Conservation (phyloP, 768 basidiomycete species). For the Pseudohyphozyma bogoriensis region DNA sequence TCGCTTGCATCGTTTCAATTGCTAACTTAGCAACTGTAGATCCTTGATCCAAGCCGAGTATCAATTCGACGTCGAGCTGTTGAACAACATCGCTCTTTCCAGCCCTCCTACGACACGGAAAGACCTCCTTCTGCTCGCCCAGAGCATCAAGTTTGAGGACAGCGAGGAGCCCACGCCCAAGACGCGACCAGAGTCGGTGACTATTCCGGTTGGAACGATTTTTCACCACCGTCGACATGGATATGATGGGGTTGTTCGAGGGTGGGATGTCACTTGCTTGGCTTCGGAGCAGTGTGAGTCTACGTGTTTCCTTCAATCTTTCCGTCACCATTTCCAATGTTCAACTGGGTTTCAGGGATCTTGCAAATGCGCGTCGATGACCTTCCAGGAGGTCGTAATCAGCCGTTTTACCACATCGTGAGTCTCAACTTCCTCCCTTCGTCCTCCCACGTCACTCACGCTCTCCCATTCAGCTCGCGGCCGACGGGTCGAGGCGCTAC, state of each 20-base stretch:
- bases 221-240: constrained; percentile 17
- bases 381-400: constrained; percentile 7
- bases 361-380: constrained; percentile 22
- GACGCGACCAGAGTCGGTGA: constrained; percentile 1
- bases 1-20: constrained; percentile 17
- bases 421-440: background rate
- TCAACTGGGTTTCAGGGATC: constrained; percentile 6
- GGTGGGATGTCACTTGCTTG: constrained; percentile 25
- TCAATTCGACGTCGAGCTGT: constrained; percentile 5
- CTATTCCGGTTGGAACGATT: constrained; percentile 7
- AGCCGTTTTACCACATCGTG: constrained; percentile 27
- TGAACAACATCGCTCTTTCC: background rate
- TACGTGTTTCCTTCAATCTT: background rate
- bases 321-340: background rate
- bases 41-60: constrained; percentile 25
- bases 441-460: background rate
- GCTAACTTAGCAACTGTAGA: no score
- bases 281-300: constrained; percentile 24
- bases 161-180: background rate
- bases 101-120: background rate
- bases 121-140: background rate
- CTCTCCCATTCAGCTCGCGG: background rate
- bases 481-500: constrained; percentile 14
- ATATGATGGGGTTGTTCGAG: constrained; percentile 11
- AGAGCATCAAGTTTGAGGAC: constrained; percentile 15